Evolutionary conservation across 75 land plant genomes (phyloP).

Genomic region (Chamaecyparis obtusa): DNA sequence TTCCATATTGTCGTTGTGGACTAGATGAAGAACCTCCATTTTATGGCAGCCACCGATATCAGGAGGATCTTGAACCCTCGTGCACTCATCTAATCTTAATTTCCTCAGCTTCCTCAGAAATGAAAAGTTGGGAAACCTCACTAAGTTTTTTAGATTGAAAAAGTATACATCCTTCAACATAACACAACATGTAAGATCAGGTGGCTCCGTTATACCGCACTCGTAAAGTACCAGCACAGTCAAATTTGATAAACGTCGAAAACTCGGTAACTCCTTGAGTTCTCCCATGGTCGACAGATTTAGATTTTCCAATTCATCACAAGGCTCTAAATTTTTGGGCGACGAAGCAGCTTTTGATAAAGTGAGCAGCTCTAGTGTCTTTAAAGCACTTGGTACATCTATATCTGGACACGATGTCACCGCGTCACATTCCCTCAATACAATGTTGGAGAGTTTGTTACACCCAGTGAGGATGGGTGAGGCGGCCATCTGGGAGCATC

Average conservation of each 20-base stretch:
- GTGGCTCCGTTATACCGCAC: background rate
- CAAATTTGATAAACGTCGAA: too few relatives aligned
- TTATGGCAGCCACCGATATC: background rate
- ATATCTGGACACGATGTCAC: background rate
- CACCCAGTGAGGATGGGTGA: background rate
- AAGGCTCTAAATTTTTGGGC: background rate
- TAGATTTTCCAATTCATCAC: background rate
- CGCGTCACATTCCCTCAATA: background rate
- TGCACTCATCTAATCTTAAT: background rate
- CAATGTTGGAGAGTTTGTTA: background rate
- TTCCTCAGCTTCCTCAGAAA: background rate
- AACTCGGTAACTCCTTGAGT: background rate
- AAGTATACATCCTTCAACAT: background rate
- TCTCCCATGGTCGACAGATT: background rate
- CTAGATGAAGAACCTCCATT: background rate
- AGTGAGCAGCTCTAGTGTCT: too few relatives aligned
- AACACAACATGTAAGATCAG: background rate
- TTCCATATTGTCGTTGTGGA: background rate
- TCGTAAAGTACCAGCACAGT: background rate
- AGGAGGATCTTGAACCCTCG: background rate
- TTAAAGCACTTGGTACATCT: too few relatives aligned
- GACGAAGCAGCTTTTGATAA: too few relatives aligned
- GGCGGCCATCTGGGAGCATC: background rate
- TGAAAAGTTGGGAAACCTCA: background rate
- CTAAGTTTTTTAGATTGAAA: too few relatives aligned